Evolutionary conservation across 1,284 basidiomycete species (phyloP).

Genomic region (Takashimella koratensis): DNA sequence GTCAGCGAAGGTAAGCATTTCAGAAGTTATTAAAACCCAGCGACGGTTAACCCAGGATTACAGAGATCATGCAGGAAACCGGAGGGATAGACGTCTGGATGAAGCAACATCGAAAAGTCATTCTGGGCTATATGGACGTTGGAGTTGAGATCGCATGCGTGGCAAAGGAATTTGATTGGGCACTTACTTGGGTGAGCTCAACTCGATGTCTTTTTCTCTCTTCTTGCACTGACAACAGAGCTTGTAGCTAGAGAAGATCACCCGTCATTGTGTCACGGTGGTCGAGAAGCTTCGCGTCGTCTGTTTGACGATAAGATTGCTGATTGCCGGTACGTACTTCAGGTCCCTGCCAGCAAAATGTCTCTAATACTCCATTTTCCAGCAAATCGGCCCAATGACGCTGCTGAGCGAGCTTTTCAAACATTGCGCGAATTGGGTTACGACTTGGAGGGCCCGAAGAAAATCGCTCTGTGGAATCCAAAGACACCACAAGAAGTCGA

Average conservation of each 20-base stretch:
- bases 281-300: neutral
- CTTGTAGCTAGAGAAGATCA: neutral
- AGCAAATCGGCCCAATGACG: conserved; percentile 10
- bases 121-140: conserved; percentile 18
- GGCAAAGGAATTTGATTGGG: conserved; percentile 1
- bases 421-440: conserved; percentile 21
- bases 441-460: conserved; percentile 13
- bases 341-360: neutral
- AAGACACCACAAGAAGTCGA: conserved; percentile 15
- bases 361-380: conserved; percentile 1
- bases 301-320: neutral
- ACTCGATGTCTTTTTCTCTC: conserved; percentile 1
- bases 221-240: neutral
- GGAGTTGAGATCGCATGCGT: conserved; percentile 21
- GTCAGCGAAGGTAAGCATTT: conserved; percentile 14
- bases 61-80: conserved; percentile 17
- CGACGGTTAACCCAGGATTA: neutral
- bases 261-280: neutral
- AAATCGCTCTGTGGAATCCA: conserved; percentile 9
- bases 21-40: neutral
- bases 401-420: conserved; percentile 13
- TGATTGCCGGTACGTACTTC: conserved; percentile 13
- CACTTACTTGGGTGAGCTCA: neutral
- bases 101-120: conserved; percentile 8
- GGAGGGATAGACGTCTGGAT: conserved; percentile 22